Percentiles rank a stretch among this genome's conserved stretches.
Conservation (phyloP, 2,329 filamentous ascomycete species). For the Microsporum ferrugineum region DNA sequence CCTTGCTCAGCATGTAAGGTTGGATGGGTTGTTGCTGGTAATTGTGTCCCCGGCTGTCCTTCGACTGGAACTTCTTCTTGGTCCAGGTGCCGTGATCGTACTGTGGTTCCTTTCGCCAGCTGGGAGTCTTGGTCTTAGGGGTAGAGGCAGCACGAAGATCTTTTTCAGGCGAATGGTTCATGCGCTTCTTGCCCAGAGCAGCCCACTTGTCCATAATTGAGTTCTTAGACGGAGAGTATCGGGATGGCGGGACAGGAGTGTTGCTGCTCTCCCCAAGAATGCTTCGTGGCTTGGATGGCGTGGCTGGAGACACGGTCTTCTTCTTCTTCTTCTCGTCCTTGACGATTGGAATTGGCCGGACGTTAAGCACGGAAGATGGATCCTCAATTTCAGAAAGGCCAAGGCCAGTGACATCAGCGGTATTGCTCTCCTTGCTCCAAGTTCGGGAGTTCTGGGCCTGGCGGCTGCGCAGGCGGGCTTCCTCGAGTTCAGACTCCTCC, state of each 20-base stretch:
- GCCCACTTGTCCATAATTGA: constrained; percentile 70
- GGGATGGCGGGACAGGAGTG: constrained; percentile 21
- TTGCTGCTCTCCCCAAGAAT: constrained; percentile 7
- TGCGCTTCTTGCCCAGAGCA: constrained; percentile 70
- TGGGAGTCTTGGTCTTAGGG: constrained; percentile 33
- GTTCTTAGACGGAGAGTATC: constrained; percentile 49
- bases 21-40: constrained; percentile 21
- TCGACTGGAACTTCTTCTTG: constrained; percentile 23
- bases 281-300: constrained; percentile 61
- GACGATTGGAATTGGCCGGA: constrained; percentile 26
- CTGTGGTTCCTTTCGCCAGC: constrained; percentile 34
- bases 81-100: constrained; percentile 27
- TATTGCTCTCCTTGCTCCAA: constrained; percentile 65
- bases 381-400: constrained; percentile 43
- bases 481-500: constrained; percentile 61
- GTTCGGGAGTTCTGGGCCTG: constrained; percentile 57
- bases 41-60: constrained; percentile 5
- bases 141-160: constrained; percentile 40
- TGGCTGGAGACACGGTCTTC: constrained; percentile 39
- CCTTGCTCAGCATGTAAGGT: constrained; percentile 33
- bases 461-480: constrained; percentile 48
- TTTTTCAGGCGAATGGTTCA: constrained; percentile 49
- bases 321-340: constrained; percentile 20
- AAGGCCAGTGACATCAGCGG: constrained; percentile 39
- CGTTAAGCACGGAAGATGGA: constrained; percentile 43